Evolutionary conservation across 2,329 filamentous ascomycete genomes (phyloP).

Genomic region (Thyridium curvatum): DNA sequence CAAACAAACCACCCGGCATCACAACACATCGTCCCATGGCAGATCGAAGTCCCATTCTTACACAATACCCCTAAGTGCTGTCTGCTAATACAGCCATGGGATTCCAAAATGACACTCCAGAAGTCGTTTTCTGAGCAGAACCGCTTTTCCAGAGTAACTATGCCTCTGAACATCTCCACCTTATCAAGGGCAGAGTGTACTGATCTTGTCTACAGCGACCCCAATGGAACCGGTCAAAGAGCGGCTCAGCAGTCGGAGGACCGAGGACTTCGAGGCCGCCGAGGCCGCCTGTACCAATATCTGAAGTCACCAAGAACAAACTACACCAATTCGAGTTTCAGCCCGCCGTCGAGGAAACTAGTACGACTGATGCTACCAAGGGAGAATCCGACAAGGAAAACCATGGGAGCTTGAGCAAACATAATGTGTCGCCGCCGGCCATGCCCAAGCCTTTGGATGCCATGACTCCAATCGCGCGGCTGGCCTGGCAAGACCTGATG

Average conservation of each 20-base stretch:
- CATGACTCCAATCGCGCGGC: slow-evolving; percentile 42
- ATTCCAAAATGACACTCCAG: slow-evolving; percentile 27
- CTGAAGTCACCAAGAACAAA: slow-evolving; percentile 54
- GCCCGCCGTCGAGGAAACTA: slow-evolving; percentile 17
- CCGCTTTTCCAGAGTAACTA: slow-evolving; percentile 18
- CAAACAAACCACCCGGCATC: too few relatives aligned
- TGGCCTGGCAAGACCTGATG: slow-evolving; percentile 54
- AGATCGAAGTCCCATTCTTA: too few relatives aligned
- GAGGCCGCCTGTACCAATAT: slow-evolving; percentile 41
- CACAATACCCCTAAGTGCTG: too few relatives aligned
- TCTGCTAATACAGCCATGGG: too few relatives aligned
- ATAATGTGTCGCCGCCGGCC: slow-evolving; percentile 7
- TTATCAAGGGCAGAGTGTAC: neutral
- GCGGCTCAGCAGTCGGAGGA: slow-evolving; percentile 33
- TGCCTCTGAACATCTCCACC: neutral
- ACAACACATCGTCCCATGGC: too few relatives aligned
- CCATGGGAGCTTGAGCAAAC: slow-evolving; percentile 6
- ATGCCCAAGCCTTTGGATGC: slow-evolving; percentile 18
- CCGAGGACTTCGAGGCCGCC: slow-evolving; percentile 26
- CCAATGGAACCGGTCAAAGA: slow-evolving; percentile 50
- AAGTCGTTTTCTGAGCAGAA: slow-evolving; percentile 34
- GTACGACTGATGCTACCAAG: slow-evolving; percentile 5
- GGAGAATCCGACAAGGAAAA: slow-evolving; percentile 8
- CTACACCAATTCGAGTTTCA: slow-evolving; percentile 52
- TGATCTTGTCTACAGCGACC: slow-evolving; percentile 3